Conservation (phyloP, 1,139 yeast genomes). For the Debaryomyces sp. region DNA sequence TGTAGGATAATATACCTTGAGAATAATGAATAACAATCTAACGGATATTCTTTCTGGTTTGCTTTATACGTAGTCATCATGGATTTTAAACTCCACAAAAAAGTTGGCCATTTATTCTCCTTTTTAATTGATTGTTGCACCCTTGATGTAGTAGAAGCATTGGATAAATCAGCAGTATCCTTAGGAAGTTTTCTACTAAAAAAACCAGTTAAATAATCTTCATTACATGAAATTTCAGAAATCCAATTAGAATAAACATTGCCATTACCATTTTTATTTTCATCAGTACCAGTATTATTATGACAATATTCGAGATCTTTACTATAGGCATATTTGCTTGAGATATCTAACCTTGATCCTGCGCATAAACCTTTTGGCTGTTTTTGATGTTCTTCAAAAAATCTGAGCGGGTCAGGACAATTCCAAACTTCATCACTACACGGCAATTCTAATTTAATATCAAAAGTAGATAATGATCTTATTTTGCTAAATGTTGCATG, state of each 20-base stretch:
- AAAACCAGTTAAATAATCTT: neutral
- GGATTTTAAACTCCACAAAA: conserved; percentile 36
- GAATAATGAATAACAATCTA: conserved; percentile 41
- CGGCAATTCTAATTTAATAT: conserved; percentile 41
- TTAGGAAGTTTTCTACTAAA: neutral
- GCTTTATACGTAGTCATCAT: conserved; percentile 36
- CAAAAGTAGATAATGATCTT: conserved; percentile 30
- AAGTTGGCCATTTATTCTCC: conserved; percentile 41
- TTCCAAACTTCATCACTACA: conserved; percentile 45
- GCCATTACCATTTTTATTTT: neutral
- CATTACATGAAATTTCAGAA: neutral
- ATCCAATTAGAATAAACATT: neutral
- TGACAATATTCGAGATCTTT: neutral
- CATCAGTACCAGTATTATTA: neutral
- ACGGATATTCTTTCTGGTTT: conserved; percentile 34
- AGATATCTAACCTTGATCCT: conserved; percentile 12
- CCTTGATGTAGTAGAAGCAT: neutral
- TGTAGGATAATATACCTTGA: conserved; percentile 39
- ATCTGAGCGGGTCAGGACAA: conserved; percentile 25
- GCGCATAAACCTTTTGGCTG: conserved; percentile 31
- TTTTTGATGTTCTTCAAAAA: conserved; percentile 25
- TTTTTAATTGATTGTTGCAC: conserved; percentile 8
- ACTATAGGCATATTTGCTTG: neutral
- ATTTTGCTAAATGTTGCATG: conserved; percentile 30
- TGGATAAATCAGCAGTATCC: neutral